Base-by-base conservation (phyloP, 371 early-diverging fungal species). In the Mucor sp. region DNA sequence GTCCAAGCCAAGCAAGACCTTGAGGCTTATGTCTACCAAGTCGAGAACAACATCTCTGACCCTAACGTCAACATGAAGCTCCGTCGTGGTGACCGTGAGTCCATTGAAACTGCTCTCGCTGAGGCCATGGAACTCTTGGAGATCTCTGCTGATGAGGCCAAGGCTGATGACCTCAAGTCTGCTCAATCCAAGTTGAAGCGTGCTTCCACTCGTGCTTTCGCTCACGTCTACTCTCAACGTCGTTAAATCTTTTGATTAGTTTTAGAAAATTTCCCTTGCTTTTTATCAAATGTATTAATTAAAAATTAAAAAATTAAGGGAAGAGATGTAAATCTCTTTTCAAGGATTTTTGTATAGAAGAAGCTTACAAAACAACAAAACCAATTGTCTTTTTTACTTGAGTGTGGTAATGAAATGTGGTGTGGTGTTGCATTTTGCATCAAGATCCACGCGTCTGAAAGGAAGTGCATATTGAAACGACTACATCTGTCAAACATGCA, bases 161-260 rank as follows among this genome's bases (percentile, higher is more conserved):
- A 83, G 77, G 96, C 94, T 89, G 93, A 95, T 71, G 94, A 92
- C 77, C 88, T 90, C 79, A 91, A 89, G 79, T 83, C 90, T 84
- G 89, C 92, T 73, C 93, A 95, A 85, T 91, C 95, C 87, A 95
- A 96, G 87, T 88, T 98, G 69, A 94, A 98, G 88, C 89, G 91
- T 76, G 83, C 85, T 69, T 87, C 87, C 75, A 89, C 88, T 83
- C 90, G 90, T 75, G 93, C 89, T 66, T 91, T 93, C 76, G 86
- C 85, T 63, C 79, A 84, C 78, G 79, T 90, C 64, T 87, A 93
- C 79, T 79, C 79, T 69, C 74, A 77, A 66, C 82, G 82, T 62
- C 82, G 82, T 73, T 82, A 82, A 82, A 55, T 70, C 48, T 47
- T 58, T 37, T 50, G 21, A 28, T 48, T 14, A 50, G 19, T 62